Base-by-base conservation (phyloP, 352 stramenopile species). In the Phytopythium sindhum region DNA sequence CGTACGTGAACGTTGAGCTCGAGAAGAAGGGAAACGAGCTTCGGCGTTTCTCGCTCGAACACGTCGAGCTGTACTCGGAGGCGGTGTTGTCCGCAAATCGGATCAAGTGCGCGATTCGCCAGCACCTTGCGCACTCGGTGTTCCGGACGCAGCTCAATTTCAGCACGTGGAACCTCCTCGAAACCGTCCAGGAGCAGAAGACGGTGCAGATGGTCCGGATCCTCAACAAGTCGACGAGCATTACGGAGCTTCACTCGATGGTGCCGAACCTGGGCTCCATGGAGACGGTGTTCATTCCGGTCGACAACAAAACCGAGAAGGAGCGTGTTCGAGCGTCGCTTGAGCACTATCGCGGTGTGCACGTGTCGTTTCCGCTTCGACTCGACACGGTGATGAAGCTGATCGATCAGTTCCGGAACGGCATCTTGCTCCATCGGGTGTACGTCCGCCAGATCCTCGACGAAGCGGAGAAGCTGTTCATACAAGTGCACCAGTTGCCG, bases 121-220 rank as follows among this genome's bases (percentile, higher is more conserved):
- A 77, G 31, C 82, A 95, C 56, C 66, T 95, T 19, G 81, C 86
- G 31, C 81, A 93, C 50, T 69, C 77, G n/a, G 70, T 95, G 2
- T 90, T 91, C 66, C 82, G 86, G 4, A 90, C 86, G 23, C 86
- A 91, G 50, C 78, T 95, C 37, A 91, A 95, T 47, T 95, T 95
- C 56, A 91, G 82, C 57, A 95, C 86, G 24, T 95, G 86, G 86
- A 95, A 91, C 60, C 61, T 91, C 37, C 64, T 95, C 17, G 86
- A 95, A 56, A 83, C 84, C 2, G 76, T 92, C 24, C 78, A 95
- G 70, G 86, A 95, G 63, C 86, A 95, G 52, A 81, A 86, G 50
- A 93, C 84, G 4, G 84, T 93, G 29, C 83, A 91, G 54, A 93
- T 91, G 79, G 81, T 95, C 52, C 78, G 81, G n/a, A 93, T 95